A percentile compares a stretch with the other conserved stretches of the same genome.
phyloP scores from a whole-genome alignment of 352 stramenopile genomes.

The Phytophthora fragariae region DNA sequence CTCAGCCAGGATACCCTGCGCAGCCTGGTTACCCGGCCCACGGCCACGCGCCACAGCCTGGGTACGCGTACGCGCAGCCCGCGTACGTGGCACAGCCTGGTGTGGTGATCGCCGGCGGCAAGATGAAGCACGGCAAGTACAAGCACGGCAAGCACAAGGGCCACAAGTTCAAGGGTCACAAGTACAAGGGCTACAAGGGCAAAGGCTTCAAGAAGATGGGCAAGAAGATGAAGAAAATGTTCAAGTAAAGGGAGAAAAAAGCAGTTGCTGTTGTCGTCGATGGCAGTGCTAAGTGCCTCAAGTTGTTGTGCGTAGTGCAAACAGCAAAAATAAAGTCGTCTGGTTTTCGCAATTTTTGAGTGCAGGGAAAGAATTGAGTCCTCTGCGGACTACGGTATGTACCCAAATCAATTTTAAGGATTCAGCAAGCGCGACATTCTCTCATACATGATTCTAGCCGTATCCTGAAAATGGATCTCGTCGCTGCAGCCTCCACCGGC shows the following conservation, averaged over 20 bases:
- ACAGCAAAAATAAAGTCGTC: conserved; percentile 1
- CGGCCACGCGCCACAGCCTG: conserved; percentile 38
- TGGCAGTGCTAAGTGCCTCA: background rate
- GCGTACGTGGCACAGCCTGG: conserved; percentile 49
- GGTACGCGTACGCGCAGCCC: conserved; percentile 42
- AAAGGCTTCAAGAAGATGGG: conserved; percentile 49
- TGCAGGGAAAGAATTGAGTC: too few species aligned
- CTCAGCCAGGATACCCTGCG: conserved; percentile 41
- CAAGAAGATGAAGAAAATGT: conserved; percentile 63
- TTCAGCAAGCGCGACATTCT: background rate
- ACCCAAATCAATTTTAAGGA: too few species aligned
- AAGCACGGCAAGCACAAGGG: conserved; percentile 48
- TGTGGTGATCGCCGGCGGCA: conserved; percentile 35
- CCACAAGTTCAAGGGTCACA: conserved; percentile 44
- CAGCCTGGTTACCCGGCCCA: conserved; percentile 50
- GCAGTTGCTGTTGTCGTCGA: background rate
- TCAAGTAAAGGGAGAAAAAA: conserved; percentile 33
- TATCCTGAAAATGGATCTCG: background rate
- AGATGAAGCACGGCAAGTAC: conserved; percentile 53
- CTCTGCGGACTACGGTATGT: too few species aligned
- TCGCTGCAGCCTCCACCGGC: background rate
- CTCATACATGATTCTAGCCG: background rate
- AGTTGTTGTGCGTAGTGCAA: background rate
- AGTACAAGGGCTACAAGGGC: conserved; percentile 44
- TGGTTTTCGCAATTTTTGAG: background rate